Base-by-base conservation (phyloP, 192 early-diverging fungal species). In the Linnemannia zychae region DNA sequence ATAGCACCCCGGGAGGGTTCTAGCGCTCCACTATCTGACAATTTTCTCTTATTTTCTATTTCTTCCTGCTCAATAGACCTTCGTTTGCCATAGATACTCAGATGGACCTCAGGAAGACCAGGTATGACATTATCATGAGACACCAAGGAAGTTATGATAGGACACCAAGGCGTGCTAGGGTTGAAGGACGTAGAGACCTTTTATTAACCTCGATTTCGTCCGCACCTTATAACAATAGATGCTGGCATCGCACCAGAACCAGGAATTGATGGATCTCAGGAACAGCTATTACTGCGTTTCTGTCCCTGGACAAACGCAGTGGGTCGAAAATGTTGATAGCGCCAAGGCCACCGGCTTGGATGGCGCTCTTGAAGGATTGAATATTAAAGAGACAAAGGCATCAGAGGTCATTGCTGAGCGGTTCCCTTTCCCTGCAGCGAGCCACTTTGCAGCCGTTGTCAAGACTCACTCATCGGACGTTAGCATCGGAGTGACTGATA, bases 261-360 rank as follows among this genome's bases (percentile, higher is more conserved):
- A 79, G 72, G 89, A 89, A 67, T 72, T 90, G 33, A 93, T 93
- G 84, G 89, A 89, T 50, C 93, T 95, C 57, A 90, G 92, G 63
- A 88, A 91, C 36, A 87, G 93, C 28, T 90, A 91, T 16, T 96
- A 95, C 75, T 94, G 94, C 72, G 89, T 95, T 0, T 93, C 94
- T 6, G 88, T 94, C 49, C 95, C 95, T 15, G 95, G 94, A 7
- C 91, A 94, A 69, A 88, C 82, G 31, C 50, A 82, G 36, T 96
- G 95, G 95, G 88, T 89, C 44, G 91, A 88, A 44, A 71, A 90
- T 31, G 68, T 71, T 17, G 78, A 84, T 7, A 52, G 38, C 0
- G 44, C 60, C 40, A 37, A 72, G 65, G 20, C 36, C n/a, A 63
- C 49, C 28, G 50, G 18, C 44, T 52, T 87, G 33, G 74, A 75